A percentile compares a stretch with the other conserved stretches of the same genome.
Evolutionary conservation across 176 grass and related monocot genomes (phyloP).

Genomic region (Oryza rufipogon): DNA sequence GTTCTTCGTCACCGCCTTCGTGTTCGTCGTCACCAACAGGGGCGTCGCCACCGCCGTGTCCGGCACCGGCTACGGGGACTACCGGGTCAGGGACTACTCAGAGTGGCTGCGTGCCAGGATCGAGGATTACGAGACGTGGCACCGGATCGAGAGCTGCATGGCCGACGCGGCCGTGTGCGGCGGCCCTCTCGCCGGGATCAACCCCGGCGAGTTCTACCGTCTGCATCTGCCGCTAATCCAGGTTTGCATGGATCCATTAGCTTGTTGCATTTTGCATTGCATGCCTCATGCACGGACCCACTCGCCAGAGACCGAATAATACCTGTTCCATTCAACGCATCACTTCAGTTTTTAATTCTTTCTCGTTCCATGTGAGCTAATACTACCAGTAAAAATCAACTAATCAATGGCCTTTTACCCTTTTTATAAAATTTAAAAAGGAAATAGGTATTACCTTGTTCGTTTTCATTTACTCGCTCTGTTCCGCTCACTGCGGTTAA

Average conservation of each 20-base stretch:
- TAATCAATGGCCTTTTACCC: neutral
- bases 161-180: slow-evolving; percentile 53
- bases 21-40: slow-evolving; percentile 61
- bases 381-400: no score
- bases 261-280: slow-evolving; percentile 8
- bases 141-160: slow-evolving; percentile 65
- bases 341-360: no score
- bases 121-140: slow-evolving; percentile 57
- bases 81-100: slow-evolving; percentile 73
- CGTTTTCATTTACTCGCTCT: neutral
- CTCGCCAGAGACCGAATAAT: neutral
- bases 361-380: no score
- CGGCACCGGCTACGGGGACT: slow-evolving; percentile 55
- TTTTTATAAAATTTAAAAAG: no score
- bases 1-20: slow-evolving; percentile 60
- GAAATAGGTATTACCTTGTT: no score
- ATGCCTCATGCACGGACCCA: slow-evolving; percentile 11
- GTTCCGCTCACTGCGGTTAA: no score
- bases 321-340: no score
- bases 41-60: slow-evolving; percentile 46
- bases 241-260: slow-evolving; percentile 36
- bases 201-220: slow-evolving; percentile 60
- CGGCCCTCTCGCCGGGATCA: slow-evolving; percentile 14
- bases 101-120: slow-evolving; percentile 63
- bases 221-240: slow-evolving; percentile 62